Evolutionary conservation across 73 alveolate genomes (phyloP), one percentile per base, ranked within the genome.

Genomic region (Paramecium sexaurelia): DNA sequence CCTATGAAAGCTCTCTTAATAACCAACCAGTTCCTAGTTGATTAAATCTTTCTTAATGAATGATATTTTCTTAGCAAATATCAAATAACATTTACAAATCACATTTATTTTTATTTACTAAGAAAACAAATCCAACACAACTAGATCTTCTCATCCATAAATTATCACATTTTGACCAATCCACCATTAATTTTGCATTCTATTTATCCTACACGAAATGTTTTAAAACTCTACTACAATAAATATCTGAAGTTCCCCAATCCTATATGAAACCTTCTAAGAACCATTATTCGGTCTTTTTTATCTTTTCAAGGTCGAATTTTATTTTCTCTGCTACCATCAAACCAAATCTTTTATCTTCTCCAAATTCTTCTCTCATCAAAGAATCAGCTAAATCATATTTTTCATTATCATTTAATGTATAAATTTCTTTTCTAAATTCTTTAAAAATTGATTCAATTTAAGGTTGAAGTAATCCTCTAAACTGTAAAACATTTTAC

Each of bases 141-240:
- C 87, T 73, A n/a, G 61, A 73, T 73, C 87, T 73, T 35, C 87
- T 73, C 35, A 73, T 73, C 87, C 87, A 73, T 73, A 73, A 37
- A 36, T 73, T 73, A 29, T 73, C 24, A 10, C 45, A 10, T 35
- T 73, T 73, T 29, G 87, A 27, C 87, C 87, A 73, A 15, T 73
- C 87, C 10, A 32, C 15, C 87, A 73, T 73, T 73, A 73, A 17
- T 33, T 73, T 73, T 11, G 87, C 87, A 35, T 73, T 35, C 13
- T 73, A 9, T 17, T 32, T 32, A 37, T 73, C 56, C 27, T 35
- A 35, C 6, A 37, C 32, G 35, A 32, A 73, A 15, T 35, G 8
- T 6, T 32, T 73, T 33, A 73, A 73, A 20, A 73, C 56, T 32
- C 32, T 73, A 9, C 61, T 20, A 73, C 87, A 32, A 73, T 73